Percentiles rank a stretch among this genome's conserved stretches.
These are phyloP conservation scores for Polymyxa betae DNA, from an alignment of 208 protist species.

Conservation along the genomic window DNA sequence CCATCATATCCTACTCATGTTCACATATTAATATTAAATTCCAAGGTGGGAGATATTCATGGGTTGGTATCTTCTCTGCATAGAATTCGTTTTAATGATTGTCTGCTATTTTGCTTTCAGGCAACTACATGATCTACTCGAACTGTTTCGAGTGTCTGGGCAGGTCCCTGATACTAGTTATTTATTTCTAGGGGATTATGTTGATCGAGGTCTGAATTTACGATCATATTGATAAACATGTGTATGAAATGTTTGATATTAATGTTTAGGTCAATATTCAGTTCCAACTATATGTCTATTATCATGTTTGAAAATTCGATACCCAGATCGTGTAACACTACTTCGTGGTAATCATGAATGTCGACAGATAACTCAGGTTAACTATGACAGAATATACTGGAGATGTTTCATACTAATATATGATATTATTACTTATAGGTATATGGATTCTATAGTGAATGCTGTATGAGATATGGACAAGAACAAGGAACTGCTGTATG, in stretches of 20 bases:
- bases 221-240: neutral
- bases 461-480: conserved; percentile 93
- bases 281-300: conserved; percentile 89
- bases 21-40: neutral
- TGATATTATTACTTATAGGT: conserved; percentile 67
- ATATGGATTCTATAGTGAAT: conserved; percentile 98
- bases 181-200: conserved; percentile 86
- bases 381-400: neutral
- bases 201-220: conserved; percentile 55
- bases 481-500: conserved; percentile 83
- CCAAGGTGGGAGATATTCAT: conserved; percentile 30
- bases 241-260: neutral
- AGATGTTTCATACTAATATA: neutral
- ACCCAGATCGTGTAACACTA: conserved; percentile 90
- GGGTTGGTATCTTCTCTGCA: too few relatives aligned
- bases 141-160: conserved; percentile 80
- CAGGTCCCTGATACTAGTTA: conserved; percentile 94
- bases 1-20: neutral
- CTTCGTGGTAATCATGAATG: conserved; percentile 97
- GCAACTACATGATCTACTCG: conserved; percentile 78
- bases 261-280: conserved; percentile 64
- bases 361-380: conserved; percentile 90
- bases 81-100: too few relatives aligned
- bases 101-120: too few relatives aligned
- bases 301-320: conserved; percentile 86